phyloP scores from a whole-genome alignment of 768 basidiomycete species.

The Kwoniella mangroviensis region DNA sequence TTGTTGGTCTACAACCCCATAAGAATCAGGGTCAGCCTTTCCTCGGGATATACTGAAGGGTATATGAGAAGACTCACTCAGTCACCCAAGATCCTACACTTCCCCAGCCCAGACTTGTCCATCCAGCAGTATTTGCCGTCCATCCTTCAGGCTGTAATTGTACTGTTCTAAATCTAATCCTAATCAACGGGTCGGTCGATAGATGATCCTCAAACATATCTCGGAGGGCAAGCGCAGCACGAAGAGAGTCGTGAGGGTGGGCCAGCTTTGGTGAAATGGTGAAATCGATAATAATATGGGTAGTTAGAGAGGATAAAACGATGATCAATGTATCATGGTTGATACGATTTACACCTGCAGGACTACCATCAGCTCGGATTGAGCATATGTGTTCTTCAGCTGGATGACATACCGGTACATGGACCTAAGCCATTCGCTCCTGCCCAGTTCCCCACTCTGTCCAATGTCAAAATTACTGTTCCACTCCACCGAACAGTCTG shows the following conservation, averaged over 20 bases:
- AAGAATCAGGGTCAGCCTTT: neutral
- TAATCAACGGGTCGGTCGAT: conserved; percentile 7
- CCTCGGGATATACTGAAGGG: neutral
- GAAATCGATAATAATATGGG: conserved; percentile 38
- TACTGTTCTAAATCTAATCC: conserved; percentile 14
- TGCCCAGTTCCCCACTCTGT: conserved; percentile 46
- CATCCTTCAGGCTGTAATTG: conserved; percentile 11
- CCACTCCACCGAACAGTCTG: conserved; percentile 29
- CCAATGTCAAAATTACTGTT: conserved; percentile 18
- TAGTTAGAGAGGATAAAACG: conserved; percentile 34
- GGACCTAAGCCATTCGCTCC: conserved; percentile 39
- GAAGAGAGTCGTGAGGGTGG: conserved; percentile 23
- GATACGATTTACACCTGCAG: conserved; percentile 36
- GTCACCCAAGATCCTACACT: conserved; percentile 31
- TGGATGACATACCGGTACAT: conserved; percentile 36
- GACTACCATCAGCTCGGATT: no score
- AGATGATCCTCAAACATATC: conserved; percentile 35
- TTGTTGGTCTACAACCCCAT: conserved; percentile 27
- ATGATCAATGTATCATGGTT: conserved; percentile 26
- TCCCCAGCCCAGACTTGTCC: conserved; percentile 33
- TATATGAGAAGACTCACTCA: conserved; percentile 37
- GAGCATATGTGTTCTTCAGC: neutral
- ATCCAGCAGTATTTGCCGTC: conserved; percentile 37
- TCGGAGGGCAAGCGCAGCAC: conserved; percentile 27
- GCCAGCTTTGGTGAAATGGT: conserved; percentile 33